These are phyloP conservation scores for Trametes meyenii DNA, from an alignment of 768 basidiomycete genomes.

Conservation along the genomic window DNA sequence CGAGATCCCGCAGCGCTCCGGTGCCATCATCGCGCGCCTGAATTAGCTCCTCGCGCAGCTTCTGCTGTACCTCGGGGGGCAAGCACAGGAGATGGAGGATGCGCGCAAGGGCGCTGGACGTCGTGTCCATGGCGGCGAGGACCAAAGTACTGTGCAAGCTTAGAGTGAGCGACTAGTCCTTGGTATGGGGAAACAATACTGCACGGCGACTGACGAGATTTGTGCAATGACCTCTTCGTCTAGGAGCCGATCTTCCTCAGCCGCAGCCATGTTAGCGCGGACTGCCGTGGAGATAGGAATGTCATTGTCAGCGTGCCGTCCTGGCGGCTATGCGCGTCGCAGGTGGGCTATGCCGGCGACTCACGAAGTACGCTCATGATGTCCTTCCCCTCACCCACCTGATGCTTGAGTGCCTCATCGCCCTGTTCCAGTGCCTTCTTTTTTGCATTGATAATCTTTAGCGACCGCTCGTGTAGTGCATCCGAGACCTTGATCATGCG, in stretches of 20 bases:
- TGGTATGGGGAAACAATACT: too few relatives aligned
- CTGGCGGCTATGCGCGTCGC: too few relatives aligned
- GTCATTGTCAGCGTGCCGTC: constrained; percentile 3
- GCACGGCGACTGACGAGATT: constrained; percentile 13
- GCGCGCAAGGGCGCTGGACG: constrained; percentile 28
- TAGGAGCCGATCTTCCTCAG: constrained; percentile 6
- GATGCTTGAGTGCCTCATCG: constrained; percentile 14
- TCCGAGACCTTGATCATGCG: not conserved
- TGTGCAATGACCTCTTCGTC: constrained; percentile 23
- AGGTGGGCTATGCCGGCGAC: too few relatives aligned
- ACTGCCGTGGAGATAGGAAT: too few relatives aligned
- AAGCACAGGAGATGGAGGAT: constrained; percentile 29
- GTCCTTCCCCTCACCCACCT: constrained; percentile 25
- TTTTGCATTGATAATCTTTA: constrained; percentile 3
- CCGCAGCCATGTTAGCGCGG: constrained; percentile 9
- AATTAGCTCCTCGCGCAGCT: constrained; percentile 31
- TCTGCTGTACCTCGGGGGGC: constrained; percentile 39
- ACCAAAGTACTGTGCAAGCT: constrained; percentile 22
- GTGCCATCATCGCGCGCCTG: constrained; percentile 28
- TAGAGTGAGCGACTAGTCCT: too few relatives aligned
- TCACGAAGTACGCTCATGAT: constrained; percentile 25
- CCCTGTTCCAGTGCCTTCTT: constrained; percentile 13
- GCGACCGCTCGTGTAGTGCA: not conserved
- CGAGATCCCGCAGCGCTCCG: constrained; percentile 32
- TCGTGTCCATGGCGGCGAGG: constrained; percentile 34